These are phyloP conservation scores for Kodamaea jinghongensis DNA, from an alignment of 805 yeast genomes.

Conservation along the genomic window DNA sequence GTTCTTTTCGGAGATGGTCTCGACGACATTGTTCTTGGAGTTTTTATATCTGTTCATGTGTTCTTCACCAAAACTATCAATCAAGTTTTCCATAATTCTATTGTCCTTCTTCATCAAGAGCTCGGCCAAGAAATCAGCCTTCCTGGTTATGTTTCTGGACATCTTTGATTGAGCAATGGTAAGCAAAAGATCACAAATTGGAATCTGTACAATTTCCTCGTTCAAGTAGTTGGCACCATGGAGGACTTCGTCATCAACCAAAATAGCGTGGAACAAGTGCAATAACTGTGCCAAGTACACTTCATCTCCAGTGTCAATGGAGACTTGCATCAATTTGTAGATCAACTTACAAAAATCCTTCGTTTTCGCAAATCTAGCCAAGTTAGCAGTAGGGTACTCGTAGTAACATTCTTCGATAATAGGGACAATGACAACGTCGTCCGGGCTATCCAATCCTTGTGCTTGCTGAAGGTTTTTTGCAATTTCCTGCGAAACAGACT, in stretches of 20 bases:
- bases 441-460: slow-evolving; percentile 12
- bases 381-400: slow-evolving; percentile 31
- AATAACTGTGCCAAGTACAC: slow-evolving; percentile 57
- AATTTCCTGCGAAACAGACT: slow-evolving; percentile 49
- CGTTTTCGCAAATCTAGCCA: slow-evolving; percentile 53
- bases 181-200: slow-evolving; percentile 55
- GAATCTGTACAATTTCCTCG: slow-evolving; percentile 50
- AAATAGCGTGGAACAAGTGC: slow-evolving; percentile 66
- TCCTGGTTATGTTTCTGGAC: slow-evolving; percentile 46
- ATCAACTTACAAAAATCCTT: slow-evolving; percentile 53
- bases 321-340: slow-evolving; percentile 53
- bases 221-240: slow-evolving; percentile 41
- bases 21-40: slow-evolving; percentile 27
- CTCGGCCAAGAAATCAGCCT: slow-evolving; percentile 59
- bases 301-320: slow-evolving; percentile 51
- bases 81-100: slow-evolving; percentile 48
- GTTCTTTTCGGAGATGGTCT: slow-evolving; percentile 54
- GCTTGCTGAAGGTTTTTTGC: slow-evolving; percentile 41
- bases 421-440: slow-evolving; percentile 52
- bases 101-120: slow-evolving; percentile 48
- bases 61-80: slow-evolving; percentile 56
- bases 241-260: slow-evolving; percentile 46
- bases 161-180: slow-evolving; percentile 49
- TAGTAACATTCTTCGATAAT: slow-evolving; percentile 29
- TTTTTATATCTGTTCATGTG: slow-evolving; percentile 49